Conservation (phyloP, 2,329 filamentous ascomycete species). For the Cladosporium austrohemisphaericum region DNA sequence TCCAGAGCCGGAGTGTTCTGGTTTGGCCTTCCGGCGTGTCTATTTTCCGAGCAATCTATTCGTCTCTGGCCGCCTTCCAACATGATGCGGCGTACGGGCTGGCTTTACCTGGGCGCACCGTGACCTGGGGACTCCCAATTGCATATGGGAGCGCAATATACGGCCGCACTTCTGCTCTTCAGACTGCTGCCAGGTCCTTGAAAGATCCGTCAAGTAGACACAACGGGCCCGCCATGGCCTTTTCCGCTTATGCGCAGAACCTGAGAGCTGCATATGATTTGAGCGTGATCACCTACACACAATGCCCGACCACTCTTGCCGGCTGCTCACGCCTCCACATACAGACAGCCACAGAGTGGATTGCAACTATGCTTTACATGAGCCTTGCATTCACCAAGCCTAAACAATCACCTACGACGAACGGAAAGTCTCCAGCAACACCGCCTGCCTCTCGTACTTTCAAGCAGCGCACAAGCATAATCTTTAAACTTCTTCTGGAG, state of each 20-base stretch:
- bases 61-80: slow-evolving; percentile 15
- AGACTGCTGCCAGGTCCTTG: slow-evolving; percentile 12
- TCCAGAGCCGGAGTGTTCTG: slow-evolving; percentile 21
- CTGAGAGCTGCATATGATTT: slow-evolving; percentile 16
- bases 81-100: slow-evolving; percentile 19
- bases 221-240: slow-evolving; percentile 18
- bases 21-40: slow-evolving; percentile 1
- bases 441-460: slow-evolving; percentile 5
- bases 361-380: slow-evolving; percentile 16
- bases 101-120: slow-evolving; percentile 17
- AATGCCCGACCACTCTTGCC: slow-evolving; percentile 2
- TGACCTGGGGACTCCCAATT: slow-evolving; percentile 18
- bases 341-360: slow-evolving; percentile 3
- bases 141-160: slow-evolving; percentile 15
- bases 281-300: slow-evolving; percentile 18
- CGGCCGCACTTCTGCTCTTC: slow-evolving; percentile 18
- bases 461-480: slow-evolving; percentile 18
- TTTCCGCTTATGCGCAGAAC: slow-evolving; percentile 13
- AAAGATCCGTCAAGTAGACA: slow-evolving; percentile 8
- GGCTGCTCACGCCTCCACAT: slow-evolving; percentile 8
- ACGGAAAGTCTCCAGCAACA: slow-evolving; percentile 2
- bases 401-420: neutral
- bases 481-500: slow-evolving; percentile 17
- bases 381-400: slow-evolving; percentile 18
- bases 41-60: slow-evolving; percentile 2